phyloP scores from a whole-genome alignment of 1,284 basidiomycete species.

The Pseudomicrostroma phylloplanum region DNA sequence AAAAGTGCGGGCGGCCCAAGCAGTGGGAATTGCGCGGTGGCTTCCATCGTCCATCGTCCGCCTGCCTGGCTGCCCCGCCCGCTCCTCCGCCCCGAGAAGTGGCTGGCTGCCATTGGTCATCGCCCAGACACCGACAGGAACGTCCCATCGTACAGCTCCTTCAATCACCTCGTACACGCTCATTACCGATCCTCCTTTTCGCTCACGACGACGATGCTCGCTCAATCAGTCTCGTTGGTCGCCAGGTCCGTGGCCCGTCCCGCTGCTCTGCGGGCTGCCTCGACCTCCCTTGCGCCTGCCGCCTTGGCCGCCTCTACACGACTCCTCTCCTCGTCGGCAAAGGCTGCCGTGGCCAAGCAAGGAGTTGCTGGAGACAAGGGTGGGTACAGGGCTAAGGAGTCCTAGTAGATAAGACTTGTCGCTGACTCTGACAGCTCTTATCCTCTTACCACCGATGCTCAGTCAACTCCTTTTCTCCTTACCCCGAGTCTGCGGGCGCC shows the following conservation, averaged over 20 bases:
- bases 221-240: not conserved
- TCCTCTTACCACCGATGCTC: slow-evolving; percentile 4
- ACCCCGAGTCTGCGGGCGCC: slow-evolving; percentile 33
- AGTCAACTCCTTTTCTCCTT: slow-evolving; percentile 44
- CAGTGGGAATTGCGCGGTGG: too few relatives aligned
- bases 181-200: too few relatives aligned
- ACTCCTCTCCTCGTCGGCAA: slow-evolving; percentile 7
- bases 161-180: too few relatives aligned
- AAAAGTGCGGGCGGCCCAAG: too few relatives aligned
- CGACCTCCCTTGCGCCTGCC: not conserved
- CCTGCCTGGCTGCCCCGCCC: too few relatives aligned
- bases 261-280: not conserved
- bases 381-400: slow-evolving; percentile 5
- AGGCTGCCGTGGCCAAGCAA: slow-evolving; percentile 5
- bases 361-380: slow-evolving; percentile 30
- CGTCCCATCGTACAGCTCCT: too few relatives aligned
- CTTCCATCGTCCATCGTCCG: too few relatives aligned
- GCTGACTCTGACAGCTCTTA: not conserved
- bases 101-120: too few relatives aligned
- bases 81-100: too few relatives aligned
- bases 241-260: not conserved
- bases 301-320: not conserved
- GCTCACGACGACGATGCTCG: not conserved
- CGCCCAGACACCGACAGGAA: too few relatives aligned
- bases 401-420: too few relatives aligned